Evolutionary conservation across 208 protist species (phyloP).

Genomic region (Crithidia sp.): DNA sequence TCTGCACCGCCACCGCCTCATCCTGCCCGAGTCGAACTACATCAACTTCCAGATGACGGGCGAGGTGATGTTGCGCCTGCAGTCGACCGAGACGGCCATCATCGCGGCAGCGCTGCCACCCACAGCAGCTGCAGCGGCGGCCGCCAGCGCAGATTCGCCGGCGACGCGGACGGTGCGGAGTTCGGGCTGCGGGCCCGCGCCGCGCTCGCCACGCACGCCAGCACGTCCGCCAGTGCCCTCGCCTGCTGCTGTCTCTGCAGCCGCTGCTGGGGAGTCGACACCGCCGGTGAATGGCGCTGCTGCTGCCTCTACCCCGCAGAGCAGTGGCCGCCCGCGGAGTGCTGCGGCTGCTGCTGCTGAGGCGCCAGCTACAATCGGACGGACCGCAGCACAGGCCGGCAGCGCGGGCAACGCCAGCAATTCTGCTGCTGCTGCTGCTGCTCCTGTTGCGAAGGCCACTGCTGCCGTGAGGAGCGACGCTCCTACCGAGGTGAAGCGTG

Average conservation of each 20-base stretch:
- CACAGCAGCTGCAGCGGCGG: neutral
- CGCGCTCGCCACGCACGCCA: slow-evolving; percentile 2
- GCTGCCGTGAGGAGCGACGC: neutral
- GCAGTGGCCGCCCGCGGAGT: no score
- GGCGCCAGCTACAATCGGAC: no score
- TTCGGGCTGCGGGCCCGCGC: neutral
- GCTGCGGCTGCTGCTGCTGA: no score
- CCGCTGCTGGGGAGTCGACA: neutral
- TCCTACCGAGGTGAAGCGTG: neutral
- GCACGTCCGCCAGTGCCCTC: neutral
- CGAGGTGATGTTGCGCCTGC: slow-evolving; percentile 40
- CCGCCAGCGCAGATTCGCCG: neutral
- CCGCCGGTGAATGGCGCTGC: no score
- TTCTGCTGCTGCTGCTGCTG: neutral
- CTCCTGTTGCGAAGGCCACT: neutral
- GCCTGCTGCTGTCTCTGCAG: neutral
- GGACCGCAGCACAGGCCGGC: no score
- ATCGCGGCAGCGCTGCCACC: slow-evolving; percentile 20
- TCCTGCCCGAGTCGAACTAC: slow-evolving; percentile 64
- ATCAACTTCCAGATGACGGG: slow-evolving; percentile 55
- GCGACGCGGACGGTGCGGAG: slow-evolving; percentile 5
- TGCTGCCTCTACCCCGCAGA: no score
- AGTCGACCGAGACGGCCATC: slow-evolving; percentile 17
- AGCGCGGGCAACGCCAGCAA: no score
- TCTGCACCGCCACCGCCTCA: slow-evolving; percentile 49